Evolutionary conservation across 2,329 filamentous ascomycete species (phyloP), one percentile per base, ranked within the genome.

Genomic region (Gliomastix tumulicola): DNA sequence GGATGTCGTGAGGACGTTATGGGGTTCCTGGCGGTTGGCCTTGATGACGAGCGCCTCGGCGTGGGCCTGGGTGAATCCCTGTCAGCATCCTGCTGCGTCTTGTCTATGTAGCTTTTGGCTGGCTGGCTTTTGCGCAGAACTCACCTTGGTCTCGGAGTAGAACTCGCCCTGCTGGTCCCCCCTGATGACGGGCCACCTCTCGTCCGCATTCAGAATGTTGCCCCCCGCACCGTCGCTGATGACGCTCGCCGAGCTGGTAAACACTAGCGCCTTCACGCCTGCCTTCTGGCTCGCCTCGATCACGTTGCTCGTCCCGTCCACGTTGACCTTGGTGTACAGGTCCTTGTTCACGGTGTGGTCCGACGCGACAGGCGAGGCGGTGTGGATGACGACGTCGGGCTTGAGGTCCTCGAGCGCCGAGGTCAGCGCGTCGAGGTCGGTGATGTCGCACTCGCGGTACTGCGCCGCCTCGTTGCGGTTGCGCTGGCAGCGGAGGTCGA

Each of bases 101-200:
- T n/a, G n/a, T 19, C 7, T 5, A 6, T 15, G 13, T 19, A 17
- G n/a, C 30, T 32, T 31, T 31, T 32, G 30, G 7, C 6, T 32
- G n/a, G 13, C 10, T 11, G 18, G 8, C 15, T 7, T 32, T 17
- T n/a, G 18, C 16, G 15, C 21, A 4, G 17, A n/a, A 37, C 47
- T 32, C 49, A 84, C 85, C 77, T 96, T 97, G 12, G 88, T 94
- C 63, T 89, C 82, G 21, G 88, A 88, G 62, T 97, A 97, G 61
- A 88, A 88, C 59, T 88, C 84, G 38, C 69, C 69, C 60, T 89
- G 82, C 47, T 78, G 63, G 41, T 74, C 73, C 21, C 85, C 85
- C 32, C 78, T 71, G 36, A 92, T 80, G 34, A 84, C 72, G 20
- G 87, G 87, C 72, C 84, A 88, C 32, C 74, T 68, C 69, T 97